phyloP scores from a whole-genome alignment of 352 stramenopile genomes.

The Globisporangium heterothallicum region DNA sequence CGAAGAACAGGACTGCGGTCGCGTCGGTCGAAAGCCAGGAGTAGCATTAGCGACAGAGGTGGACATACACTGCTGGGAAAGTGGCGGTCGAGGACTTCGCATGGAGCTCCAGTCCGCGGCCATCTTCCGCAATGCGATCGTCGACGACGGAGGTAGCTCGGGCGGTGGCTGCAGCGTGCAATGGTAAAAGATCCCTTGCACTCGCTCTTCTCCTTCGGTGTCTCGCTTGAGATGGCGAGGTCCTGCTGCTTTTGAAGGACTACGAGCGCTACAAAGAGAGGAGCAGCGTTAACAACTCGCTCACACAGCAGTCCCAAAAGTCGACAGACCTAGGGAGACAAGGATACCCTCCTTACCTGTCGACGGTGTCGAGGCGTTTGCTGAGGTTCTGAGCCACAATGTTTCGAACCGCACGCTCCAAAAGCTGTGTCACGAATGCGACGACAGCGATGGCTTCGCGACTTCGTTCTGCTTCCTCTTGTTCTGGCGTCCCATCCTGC shows the following conservation, averaged over 20 bases:
- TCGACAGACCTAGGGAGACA: no score
- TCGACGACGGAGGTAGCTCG: slow-evolving; percentile 16
- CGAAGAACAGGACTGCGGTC: slow-evolving; percentile 1
- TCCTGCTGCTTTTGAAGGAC: no score
- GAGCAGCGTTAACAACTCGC: no score
- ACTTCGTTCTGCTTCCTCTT: background rate
- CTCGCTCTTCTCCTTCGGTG: slow-evolving; percentile 2
- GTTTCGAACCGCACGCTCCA: background rate
- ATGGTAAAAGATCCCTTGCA: slow-evolving; percentile 25
- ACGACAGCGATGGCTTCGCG: background rate
- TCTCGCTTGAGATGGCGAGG: background rate
- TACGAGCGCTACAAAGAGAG: no score
- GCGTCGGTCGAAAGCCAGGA: background rate
- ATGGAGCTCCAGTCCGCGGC: background rate
- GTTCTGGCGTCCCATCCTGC: background rate
- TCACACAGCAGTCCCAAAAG: no score
- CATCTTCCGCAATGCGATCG: slow-evolving; percentile 8
- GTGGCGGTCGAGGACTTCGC: background rate
- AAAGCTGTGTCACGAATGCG: background rate
- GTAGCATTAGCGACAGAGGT: background rate
- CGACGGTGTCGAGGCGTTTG: no score
- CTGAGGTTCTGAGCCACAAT: background rate
- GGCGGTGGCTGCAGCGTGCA: slow-evolving; percentile 21
- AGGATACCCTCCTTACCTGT: no score
- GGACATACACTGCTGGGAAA: background rate